Evolutionary conservation across 352 stramenopile species (phyloP), one percentile per base, ranked within the genome.

Genomic region (Globisporangium radiosum): DNA sequence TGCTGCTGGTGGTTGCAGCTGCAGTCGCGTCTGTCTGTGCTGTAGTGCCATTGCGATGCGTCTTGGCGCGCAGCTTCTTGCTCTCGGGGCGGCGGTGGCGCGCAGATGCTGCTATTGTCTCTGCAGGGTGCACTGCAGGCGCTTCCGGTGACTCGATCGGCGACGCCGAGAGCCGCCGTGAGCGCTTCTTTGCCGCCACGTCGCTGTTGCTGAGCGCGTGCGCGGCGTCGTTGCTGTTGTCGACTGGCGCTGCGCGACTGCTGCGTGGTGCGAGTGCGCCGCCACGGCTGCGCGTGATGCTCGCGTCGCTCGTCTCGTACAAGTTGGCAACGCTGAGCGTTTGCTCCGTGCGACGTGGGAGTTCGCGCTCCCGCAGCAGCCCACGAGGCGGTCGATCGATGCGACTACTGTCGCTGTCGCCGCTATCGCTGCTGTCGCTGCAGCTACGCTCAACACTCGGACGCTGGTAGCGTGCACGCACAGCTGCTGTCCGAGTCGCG

Each of bases 181-280:
- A 66, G 4, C 71, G 66, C 58, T 78, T 78, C 44, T 76, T 72
- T 4, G 56, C 71, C 37, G 4, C 45, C 7, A 47, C 13, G 49
- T 42, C 17, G 7, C 7, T 33, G 54, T 6, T 52, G 40, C 14
- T 43, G 11, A 39, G 39, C 15, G 15, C 8, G 13, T 39, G 37
- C 10, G 7, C 40, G 4, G 43, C 52, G 37, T n/a, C 10, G 8
- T 19, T 53, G 48, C 11, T 19, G 8, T 8, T 50, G 17, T 50
- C 14, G n/a, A 37, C 4, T 19, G 19, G 4, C 19, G 5, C 39
- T 50, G 13, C 3, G 33, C 44, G 42, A 38, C 54, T 43, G 4
- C 33, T 19, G 17, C 43, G 44, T 33, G 43, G 17, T 19, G 54
- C 7, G 14, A 54, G 33, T 9, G 36, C 39, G 38, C 57, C 40